Percentiles rank a stretch among this genome's conserved stretches.
Conservation (phyloP, 2,329 filamentous ascomycete genomes). For the Scedosporium apiospermum region DNA sequence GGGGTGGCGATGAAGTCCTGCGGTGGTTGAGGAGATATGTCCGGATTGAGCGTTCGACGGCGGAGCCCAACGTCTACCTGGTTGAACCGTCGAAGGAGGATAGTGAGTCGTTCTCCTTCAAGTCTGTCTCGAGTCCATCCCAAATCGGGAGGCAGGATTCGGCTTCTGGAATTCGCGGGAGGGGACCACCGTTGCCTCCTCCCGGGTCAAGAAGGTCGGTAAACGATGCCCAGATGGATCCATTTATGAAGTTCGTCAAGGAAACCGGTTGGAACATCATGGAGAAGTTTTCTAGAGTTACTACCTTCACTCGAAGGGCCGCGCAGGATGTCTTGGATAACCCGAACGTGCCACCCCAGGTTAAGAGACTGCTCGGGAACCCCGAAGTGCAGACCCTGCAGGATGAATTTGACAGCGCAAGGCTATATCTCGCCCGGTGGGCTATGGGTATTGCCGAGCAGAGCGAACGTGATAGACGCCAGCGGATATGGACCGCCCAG, state of each 20-base stretch:
- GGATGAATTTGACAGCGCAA: slow-evolving; percentile 93
- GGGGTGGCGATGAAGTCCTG: slow-evolving; percentile 93
- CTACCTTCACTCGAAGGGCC: slow-evolving; percentile 85
- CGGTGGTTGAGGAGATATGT: slow-evolving; percentile 84
- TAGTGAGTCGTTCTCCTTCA: slow-evolving; percentile 66
- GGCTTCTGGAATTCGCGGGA: slow-evolving; percentile 16
- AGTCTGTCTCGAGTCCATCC: slow-evolving; percentile 39
- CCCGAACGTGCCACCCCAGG: slow-evolving; percentile 79
- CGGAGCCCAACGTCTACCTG: slow-evolving; percentile 84
- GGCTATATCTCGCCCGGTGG: slow-evolving; percentile 91
- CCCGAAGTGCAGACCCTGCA: slow-evolving; percentile 92
- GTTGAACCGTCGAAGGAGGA: slow-evolving; percentile 84
- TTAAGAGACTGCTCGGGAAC: slow-evolving; percentile 75
- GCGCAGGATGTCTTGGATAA: slow-evolving; percentile 90
- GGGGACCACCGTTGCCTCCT: slow-evolving; percentile 25
- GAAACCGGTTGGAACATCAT: slow-evolving; percentile 94
- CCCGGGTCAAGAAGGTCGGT: slow-evolving; percentile 23
- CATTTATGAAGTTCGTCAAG: slow-evolving; percentile 85
- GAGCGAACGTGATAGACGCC: slow-evolving; percentile 76
- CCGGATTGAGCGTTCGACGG: slow-evolving; percentile 69
- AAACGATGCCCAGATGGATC: slow-evolving; percentile 72
- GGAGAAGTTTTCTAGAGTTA: slow-evolving; percentile 95
- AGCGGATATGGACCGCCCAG: slow-evolving; percentile 84
- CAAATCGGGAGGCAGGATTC: slow-evolving; percentile 31
- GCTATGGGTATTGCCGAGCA: slow-evolving; percentile 98